phyloP scores from a whole-genome alignment of 768 basidiomycete species.

The Leccinellum luteum region DNA sequence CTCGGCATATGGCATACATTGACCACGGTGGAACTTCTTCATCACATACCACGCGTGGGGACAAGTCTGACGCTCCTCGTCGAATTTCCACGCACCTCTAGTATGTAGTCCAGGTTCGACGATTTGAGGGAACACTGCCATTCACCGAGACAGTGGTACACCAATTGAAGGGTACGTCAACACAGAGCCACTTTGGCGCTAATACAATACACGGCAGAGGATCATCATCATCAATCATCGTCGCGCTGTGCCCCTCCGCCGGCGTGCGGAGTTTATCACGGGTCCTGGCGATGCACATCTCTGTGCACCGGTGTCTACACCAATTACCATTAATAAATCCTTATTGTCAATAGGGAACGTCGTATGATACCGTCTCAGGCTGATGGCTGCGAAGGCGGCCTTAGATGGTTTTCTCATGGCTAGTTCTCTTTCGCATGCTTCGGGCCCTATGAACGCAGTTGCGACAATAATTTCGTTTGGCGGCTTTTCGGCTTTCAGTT shows the following conservation, averaged over 20 bases:
- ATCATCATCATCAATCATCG: background rate
- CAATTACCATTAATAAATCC: background rate
- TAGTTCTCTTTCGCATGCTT: background rate
- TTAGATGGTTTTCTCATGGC: background rate
- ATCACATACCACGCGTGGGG: background rate
- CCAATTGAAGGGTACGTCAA: too few relatives aligned
- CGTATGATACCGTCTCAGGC: too few relatives aligned
- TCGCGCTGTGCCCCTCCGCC: too few relatives aligned
- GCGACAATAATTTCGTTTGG: background rate
- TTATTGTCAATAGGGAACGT: background rate
- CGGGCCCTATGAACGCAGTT: background rate
- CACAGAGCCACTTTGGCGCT: too few relatives aligned
- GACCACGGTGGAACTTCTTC: background rate
- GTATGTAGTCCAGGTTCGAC: too few relatives aligned
- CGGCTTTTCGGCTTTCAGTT: background rate
- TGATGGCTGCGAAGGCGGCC: background rate
- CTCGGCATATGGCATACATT: background rate
- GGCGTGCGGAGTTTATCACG: background rate
- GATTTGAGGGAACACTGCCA: too few relatives aligned
- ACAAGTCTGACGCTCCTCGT: background rate
- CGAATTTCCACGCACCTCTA: too few relatives aligned
- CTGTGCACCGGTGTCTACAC: background rate
- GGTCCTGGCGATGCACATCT: background rate
- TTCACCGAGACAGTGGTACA: too few relatives aligned
- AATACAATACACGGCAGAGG: too few relatives aligned